Percentiles rank a stretch among this genome's conserved stretches.
phyloP scores from a whole-genome alignment of 2,329 filamentous ascomycete species.

The Ceratocystis destructans region DNA sequence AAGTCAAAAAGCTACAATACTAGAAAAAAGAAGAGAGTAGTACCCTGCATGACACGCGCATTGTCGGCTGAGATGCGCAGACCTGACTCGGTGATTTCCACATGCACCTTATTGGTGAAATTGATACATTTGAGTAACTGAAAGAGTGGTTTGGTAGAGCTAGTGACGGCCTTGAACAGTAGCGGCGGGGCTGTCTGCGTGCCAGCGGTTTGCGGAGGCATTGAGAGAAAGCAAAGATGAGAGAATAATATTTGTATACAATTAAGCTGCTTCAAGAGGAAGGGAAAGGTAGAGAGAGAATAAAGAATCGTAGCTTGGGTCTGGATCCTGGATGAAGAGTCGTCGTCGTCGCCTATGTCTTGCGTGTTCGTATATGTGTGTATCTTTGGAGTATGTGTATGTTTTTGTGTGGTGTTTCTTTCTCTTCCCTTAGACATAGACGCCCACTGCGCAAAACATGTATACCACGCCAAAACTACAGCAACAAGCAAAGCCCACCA shows the following conservation, averaged over 20 bases:
- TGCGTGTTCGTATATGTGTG: constrained; percentile 20
- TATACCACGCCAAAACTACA: constrained; percentile 81
- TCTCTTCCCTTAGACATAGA: constrained; percentile 60
- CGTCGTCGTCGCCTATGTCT: constrained; percentile 23
- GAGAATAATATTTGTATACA: neutral
- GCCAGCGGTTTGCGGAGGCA: neutral
- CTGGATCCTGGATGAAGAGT: constrained; percentile 20
- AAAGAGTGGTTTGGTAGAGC: constrained; percentile 62
- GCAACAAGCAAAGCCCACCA: neutral
- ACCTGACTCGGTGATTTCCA: constrained; percentile 71
- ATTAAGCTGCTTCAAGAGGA: neutral
- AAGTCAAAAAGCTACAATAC: neutral
- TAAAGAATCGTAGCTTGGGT: neutral
- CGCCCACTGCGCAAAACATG: constrained; percentile 97
- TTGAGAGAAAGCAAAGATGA: constrained; percentile 24
- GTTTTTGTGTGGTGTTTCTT: constrained; percentile 21
- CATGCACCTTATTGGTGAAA: constrained; percentile 44
- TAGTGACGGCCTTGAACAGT: constrained; percentile 62
- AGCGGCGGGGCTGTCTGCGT: constrained; percentile 32
- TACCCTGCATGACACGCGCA: constrained; percentile 81
- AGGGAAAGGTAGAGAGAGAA: constrained; percentile 2
- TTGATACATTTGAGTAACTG: constrained; percentile 46
- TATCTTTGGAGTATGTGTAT: neutral
- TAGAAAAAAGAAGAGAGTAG: constrained; percentile 20
- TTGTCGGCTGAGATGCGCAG: constrained; percentile 82